These are phyloP conservation scores for Diutina siamensis DNA, from an alignment of 1,139 yeast genomes.

Conservation along the genomic window DNA sequence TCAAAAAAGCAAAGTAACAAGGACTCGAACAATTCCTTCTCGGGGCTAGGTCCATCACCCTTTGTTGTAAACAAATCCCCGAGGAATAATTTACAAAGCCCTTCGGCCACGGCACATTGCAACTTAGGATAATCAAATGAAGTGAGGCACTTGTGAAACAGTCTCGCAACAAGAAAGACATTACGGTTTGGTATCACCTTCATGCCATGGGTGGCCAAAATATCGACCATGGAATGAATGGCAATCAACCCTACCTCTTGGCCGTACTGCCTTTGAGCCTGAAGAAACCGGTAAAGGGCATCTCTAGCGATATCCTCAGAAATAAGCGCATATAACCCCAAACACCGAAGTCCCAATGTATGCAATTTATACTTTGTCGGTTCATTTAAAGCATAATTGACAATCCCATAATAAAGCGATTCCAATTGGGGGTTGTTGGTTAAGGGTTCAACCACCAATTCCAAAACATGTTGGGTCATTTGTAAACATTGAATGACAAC, in stretches of 20 bases:
- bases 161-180: slow-evolving; percentile 46
- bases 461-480: slow-evolving; percentile 62
- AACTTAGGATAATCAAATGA: slow-evolving; percentile 48
- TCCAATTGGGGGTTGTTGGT: slow-evolving; percentile 56
- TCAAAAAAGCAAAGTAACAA: slow-evolving; percentile 67
- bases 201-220: slow-evolving; percentile 70
- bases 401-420: slow-evolving; percentile 29
- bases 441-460: slow-evolving; percentile 52
- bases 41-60: slow-evolving; percentile 18
- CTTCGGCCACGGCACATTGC: slow-evolving; percentile 79
- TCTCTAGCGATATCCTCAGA: background rate
- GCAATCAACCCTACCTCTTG: slow-evolving; percentile 51
- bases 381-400: background rate
- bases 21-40: slow-evolving; percentile 48
- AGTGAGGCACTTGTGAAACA: slow-evolving; percentile 56
- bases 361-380: background rate
- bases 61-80: slow-evolving; percentile 56
- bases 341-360: background rate
- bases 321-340: slow-evolving; percentile 1
- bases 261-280: slow-evolving; percentile 44
- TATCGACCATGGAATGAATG: slow-evolving; percentile 64
- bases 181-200: slow-evolving; percentile 46
- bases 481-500: slow-evolving; percentile 54
- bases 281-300: background rate
- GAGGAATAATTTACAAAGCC: slow-evolving; percentile 70